Evolutionary conservation across 1,284 basidiomycete genomes (phyloP), one percentile per base, ranked within the genome.

Genomic region (Puccinia coronata): DNA sequence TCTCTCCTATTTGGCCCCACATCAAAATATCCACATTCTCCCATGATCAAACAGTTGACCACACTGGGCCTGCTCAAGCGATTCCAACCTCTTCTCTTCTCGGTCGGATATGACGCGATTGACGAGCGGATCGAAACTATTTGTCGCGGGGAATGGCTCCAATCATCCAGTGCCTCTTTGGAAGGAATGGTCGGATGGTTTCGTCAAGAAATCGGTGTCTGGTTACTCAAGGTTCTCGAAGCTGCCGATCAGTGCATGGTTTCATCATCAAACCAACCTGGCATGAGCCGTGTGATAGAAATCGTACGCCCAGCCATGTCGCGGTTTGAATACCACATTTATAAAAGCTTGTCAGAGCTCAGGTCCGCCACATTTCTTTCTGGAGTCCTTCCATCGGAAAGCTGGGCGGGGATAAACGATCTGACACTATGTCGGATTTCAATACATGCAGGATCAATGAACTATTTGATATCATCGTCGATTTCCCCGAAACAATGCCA

Each of bases 391-490:
- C 28, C 23, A 75, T 25, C 31, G 12, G 12, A 51, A 34, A 43
- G 34, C 41, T 65, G 12, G 23, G 9, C 18, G n/a, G 43, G 47
- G 31, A 41, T 20, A 51, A 57, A 55, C 36, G 31, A 41, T 43
- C 34, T 73, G 14, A 34, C 23, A 23, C n/a, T n/a, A 18, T 20
- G 28, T 12, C 12, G 53, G 12, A 31, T 31, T 59, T 18, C 57
- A 20, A 57, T 70, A 71, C 23, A 63, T 47, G 36, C 9, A 95
- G 94, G 59, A 94, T 92, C 0, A 89, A 88, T 72, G 94, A 98
- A 86, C 91, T 99, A 25, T 98, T 97, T 84, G 94, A 97, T 83
- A 96, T 99, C 81, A 96, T 99, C 81, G 91, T 96, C 69, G 93
- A 95, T 84, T 97, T 91, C 84, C 96, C 97, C 0, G 92, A 95